A percentile compares a stretch with the other conserved stretches of the same genome.
These are phyloP conservation scores for Botrytis elliptica DNA, from an alignment of 2,329 filamentous ascomycete species.

Conservation along the genomic window DNA sequence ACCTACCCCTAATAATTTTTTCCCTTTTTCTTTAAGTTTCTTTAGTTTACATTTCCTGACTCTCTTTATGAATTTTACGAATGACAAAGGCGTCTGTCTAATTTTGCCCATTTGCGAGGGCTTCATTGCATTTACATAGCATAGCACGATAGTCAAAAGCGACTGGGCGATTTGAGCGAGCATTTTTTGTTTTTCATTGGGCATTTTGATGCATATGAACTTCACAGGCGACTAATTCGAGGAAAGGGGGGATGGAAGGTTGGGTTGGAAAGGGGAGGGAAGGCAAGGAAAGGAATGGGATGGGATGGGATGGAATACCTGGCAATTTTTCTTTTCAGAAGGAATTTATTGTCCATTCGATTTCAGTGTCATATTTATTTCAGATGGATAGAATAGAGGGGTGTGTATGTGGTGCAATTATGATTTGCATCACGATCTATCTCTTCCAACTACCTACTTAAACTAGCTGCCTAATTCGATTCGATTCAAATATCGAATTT, in stretches of 20 bases:
- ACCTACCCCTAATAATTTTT: slow-evolving; percentile 4
- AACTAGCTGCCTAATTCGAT: slow-evolving; percentile 2
- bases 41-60: slow-evolving; percentile 7
- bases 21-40: neutral
- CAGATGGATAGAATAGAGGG: neutral
- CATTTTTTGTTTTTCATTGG: neutral
- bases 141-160: slow-evolving; percentile 1
- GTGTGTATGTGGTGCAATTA: neutral
- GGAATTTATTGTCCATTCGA: neutral
- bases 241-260: neutral
- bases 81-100: neutral
- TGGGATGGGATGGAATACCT: slow-evolving; percentile 14
- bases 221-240: slow-evolving; percentile 6
- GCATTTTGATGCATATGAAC: slow-evolving; percentile 11
- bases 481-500: neutral
- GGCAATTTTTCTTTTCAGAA: neutral
- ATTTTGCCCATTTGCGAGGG: neutral
- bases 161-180: slow-evolving; percentile 4
- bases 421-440: slow-evolving; percentile 9
- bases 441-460: neutral
- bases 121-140: slow-evolving; percentile 5
- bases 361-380: neutral
- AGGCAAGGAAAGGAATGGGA: neutral
- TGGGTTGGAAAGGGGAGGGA: neutral
- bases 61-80: slow-evolving; percentile 13